Evolutionary conservation across 129 eudicot genomes (phyloP).

Genomic region (Chrysanthemum lavandulifolium): DNA sequence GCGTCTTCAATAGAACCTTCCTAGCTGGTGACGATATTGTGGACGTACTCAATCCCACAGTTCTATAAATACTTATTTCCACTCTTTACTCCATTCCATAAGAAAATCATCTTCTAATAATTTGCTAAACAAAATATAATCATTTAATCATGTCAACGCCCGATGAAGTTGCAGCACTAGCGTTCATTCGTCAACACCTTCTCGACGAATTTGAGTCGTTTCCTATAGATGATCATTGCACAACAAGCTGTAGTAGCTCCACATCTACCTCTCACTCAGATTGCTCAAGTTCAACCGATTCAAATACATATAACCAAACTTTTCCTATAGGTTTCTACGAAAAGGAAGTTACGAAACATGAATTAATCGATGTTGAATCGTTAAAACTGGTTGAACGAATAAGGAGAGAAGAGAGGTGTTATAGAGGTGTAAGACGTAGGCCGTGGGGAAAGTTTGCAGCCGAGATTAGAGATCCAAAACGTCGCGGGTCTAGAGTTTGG

Average conservation of each 20-base stretch:
- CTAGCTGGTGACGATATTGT: too few species aligned
- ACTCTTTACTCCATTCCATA: too few species aligned
- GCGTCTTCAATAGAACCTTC: too few species aligned
- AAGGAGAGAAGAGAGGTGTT: slow-evolving; percentile 32
- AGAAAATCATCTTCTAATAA: neutral
- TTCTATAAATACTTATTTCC: too few species aligned
- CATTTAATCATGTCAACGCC: slow-evolving; percentile 33
- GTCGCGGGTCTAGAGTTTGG: slow-evolving; percentile 81
- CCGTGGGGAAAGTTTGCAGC: slow-evolving; percentile 98
- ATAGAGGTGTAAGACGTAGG: slow-evolving; percentile 75
- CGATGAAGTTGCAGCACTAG: slow-evolving; percentile 35
- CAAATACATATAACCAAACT: neutral
- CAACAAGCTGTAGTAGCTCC: neutral
- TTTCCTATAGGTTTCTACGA: slow-evolving; percentile 1
- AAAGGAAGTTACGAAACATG: neutral
- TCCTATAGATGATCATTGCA: slow-evolving; percentile 10
- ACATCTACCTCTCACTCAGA: slow-evolving; percentile 22
- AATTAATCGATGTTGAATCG: slow-evolving; percentile 12
- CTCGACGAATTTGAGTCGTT: slow-evolving; percentile 49
- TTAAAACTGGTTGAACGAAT: slow-evolving; percentile 31
- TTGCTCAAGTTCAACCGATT: slow-evolving; percentile 17
- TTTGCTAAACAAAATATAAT: neutral
- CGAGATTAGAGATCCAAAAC: slow-evolving; percentile 82
- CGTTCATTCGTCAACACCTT: slow-evolving; percentile 54
- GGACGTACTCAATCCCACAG: too few species aligned